phyloP scores from a whole-genome alignment of 106 monocot genomes.

The Acorus gramineus region DNA sequence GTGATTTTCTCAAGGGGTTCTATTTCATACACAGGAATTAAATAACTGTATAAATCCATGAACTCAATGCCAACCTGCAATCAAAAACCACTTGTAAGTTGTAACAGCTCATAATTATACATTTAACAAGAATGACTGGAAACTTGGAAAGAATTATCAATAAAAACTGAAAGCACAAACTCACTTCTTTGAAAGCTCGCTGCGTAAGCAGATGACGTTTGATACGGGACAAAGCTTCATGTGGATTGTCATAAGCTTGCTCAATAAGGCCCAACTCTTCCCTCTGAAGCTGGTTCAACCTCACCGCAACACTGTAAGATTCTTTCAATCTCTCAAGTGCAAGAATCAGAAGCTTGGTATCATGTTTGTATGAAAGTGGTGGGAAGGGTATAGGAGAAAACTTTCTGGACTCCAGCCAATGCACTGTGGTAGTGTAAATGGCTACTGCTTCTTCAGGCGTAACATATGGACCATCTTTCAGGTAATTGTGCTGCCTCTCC shows the following conservation, averaged over 20 bases:
- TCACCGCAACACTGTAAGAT: constrained; percentile 95
- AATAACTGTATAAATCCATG: constrained; percentile 97
- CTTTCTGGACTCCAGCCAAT: constrained; percentile 98
- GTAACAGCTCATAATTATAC: background rate
- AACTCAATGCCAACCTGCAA: constrained; percentile 98
- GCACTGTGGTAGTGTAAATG: constrained; percentile 96
- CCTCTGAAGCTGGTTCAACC: constrained; percentile 90
- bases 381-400: constrained; percentile 99
- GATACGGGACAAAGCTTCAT: constrained; percentile 95
- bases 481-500: constrained; percentile 98
- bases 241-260: constrained; percentile 99
- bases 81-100: background rate
- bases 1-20: constrained; percentile 99
- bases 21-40: constrained; percentile 99
- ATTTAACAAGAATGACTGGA: background rate
- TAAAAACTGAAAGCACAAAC: background rate
- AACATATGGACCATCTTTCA: constrained; percentile 99
- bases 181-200: constrained; percentile 97
- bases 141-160: background rate
- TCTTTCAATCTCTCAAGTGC: constrained; percentile 95
- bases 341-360: constrained; percentile 96
- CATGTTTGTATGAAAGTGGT: constrained; percentile 97
- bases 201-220: constrained; percentile 97
- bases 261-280: constrained; percentile 98
- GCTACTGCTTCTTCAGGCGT: constrained; percentile 99